Base-by-base conservation (phyloP, 306 rosid species). In the Comarum palustre region DNA sequence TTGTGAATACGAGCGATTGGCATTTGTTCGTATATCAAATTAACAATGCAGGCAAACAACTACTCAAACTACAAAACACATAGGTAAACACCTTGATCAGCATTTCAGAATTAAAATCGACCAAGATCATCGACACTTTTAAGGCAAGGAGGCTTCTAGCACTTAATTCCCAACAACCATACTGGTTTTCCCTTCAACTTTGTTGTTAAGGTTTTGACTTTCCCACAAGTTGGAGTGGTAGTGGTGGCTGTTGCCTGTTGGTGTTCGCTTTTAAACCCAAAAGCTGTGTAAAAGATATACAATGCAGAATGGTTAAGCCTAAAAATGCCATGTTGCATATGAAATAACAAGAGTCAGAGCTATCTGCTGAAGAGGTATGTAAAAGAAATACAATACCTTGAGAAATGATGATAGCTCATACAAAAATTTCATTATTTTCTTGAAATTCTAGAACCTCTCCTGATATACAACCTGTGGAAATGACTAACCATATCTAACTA, bases 391-490 rank as follows among this genome's bases (percentile, higher is more conserved):
- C 34, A 20, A 14, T 43, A 66, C 6, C 25, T 13, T 31, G 4
- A 6, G 24, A 62, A 1, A 29, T 31, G 25, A 62, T 62, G 22
- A 16, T 15, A 60, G 31, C 71, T 24, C 2, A 34, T 46, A 51
- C 47, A 5, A 38, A 19, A 36, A 59, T 43, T 64, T 59, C 39
- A 61, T 32, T 36, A 73, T 51, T 15, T 29, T 68, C 20, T 59
- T 15, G 51, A 54, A 60, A 66, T 48, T 71, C 65, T 42, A 54
- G 61, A 67, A 65, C 46, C 59, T 27, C 77, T 61, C 71, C 36
- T 54, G 36, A 75, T 80, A 72, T 60, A 69, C 72, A 78, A 79
- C 61, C 45, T 31, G 84, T 43, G 71, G 69, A 25, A 84, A 75
- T 36, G 68, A 61, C 71, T 66, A 55, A 78, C 72, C 47, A 77